Conservation (phyloP, 192 early-diverging fungal species). For the Backusella parvicylindrica region DNA sequence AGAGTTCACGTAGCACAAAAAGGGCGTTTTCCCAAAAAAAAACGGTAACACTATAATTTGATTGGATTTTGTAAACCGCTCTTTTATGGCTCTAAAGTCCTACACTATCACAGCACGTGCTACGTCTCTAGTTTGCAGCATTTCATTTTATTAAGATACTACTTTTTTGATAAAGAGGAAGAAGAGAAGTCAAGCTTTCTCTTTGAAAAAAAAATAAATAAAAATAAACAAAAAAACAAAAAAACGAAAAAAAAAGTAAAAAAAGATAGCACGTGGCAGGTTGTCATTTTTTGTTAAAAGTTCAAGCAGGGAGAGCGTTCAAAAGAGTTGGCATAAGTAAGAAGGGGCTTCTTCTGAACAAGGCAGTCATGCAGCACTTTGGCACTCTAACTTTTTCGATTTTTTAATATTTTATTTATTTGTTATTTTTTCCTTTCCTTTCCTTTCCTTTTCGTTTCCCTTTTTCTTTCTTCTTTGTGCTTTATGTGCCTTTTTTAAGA, state of each 20-base stretch:
- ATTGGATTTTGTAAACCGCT: background rate
- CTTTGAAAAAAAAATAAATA: background rate
- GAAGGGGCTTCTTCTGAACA: conserved; percentile 14
- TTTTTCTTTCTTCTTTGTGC: background rate
- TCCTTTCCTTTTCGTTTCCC: background rate
- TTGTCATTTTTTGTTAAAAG: background rate
- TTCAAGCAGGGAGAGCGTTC: background rate
- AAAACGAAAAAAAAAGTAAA: background rate
- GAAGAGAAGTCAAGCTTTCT: too few species aligned
- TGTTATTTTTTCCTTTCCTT: background rate
- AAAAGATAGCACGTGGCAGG: background rate
- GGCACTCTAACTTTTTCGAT: background rate
- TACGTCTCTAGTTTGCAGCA: background rate
- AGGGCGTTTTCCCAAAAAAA: background rate
- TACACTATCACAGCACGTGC: background rate
- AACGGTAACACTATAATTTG: background rate
- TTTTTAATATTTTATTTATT: background rate
- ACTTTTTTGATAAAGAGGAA: background rate
- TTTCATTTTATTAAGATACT: background rate
- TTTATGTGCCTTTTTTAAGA: background rate
- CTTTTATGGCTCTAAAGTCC: background rate
- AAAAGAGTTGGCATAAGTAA: background rate
- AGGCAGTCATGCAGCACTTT: conserved; percentile 10
- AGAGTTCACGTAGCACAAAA: background rate
- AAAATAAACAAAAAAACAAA: background rate